phyloP scores from a whole-genome alignment of 176 grass and related monocot species.

The Eragrostis curvula region DNA sequence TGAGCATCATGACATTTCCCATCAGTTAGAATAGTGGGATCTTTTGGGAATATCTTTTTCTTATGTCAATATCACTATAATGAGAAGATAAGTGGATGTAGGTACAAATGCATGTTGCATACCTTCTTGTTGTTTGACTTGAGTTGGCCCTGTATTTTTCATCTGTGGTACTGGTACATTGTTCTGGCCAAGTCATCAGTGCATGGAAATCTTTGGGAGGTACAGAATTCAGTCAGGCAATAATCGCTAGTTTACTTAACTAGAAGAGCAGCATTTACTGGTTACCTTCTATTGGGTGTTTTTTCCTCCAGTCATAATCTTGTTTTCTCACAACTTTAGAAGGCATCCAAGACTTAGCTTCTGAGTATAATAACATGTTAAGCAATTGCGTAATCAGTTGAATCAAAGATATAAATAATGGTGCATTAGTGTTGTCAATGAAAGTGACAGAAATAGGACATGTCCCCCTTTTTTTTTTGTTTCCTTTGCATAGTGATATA shows the following conservation, averaged over 20 bases:
- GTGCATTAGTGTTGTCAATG: constrained; percentile 30
- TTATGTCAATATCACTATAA: neutral
- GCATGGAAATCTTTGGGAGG: neutral
- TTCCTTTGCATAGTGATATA: constrained; percentile 21
- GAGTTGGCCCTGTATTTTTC: neutral
- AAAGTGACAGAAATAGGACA: constrained; percentile 35
- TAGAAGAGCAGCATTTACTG: neutral
- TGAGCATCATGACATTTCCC: neutral
- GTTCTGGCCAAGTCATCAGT: neutral
- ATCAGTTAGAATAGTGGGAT: constrained; percentile 20
- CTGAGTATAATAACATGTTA: constrained; percentile 19
- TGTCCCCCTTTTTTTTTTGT: neutral
- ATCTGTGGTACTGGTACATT: neutral
- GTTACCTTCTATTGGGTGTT: neutral
- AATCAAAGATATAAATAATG: constrained; percentile 36
- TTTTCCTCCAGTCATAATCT: neutral
- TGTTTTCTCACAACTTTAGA: neutral
- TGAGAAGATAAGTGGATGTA: constrained; percentile 5
- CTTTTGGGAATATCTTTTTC: neutral
- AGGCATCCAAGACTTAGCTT: constrained; percentile 29
- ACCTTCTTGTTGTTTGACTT: constrained; percentile 11
- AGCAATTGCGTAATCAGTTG: constrained; percentile 24
- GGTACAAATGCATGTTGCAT: constrained; percentile 19
- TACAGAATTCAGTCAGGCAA: constrained; percentile 21
- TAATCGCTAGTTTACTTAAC: neutral